phyloP scores from a whole-genome alignment of 2,329 filamentous ascomycete species.

The Keithomyces neogunnii region DNA sequence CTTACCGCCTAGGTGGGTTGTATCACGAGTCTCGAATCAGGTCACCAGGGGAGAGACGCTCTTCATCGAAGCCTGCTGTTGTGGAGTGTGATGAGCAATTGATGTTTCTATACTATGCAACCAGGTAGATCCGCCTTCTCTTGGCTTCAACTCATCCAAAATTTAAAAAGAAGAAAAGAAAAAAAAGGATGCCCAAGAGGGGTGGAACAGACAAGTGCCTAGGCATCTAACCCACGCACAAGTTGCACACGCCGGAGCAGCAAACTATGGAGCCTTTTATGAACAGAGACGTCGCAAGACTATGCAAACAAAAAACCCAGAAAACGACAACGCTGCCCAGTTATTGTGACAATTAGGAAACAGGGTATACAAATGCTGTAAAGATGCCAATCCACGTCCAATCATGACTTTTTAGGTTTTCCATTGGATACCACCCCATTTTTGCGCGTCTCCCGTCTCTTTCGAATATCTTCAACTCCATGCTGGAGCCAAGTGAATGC shows the following conservation, averaged over 20 bases:
- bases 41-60: too few relatives aligned
- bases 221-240: not conserved
- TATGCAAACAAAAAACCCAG: constrained; percentile 4
- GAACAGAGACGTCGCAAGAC: not conserved
- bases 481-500: constrained; percentile 11
- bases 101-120: too few relatives aligned
- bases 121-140: not conserved
- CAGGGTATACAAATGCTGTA: constrained; percentile 3
- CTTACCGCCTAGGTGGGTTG: not conserved
- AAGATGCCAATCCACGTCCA: constrained; percentile 9
- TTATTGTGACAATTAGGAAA: constrained; percentile 3
- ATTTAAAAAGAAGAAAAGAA: not conserved
- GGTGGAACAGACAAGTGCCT: too few relatives aligned
- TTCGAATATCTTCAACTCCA: constrained; percentile 6
- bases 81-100: too few relatives aligned
- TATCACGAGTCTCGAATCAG: not conserved
- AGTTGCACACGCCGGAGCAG: not conserved
- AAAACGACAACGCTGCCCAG: not conserved
- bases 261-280: not conserved
- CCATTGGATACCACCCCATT: constrained; percentile 9
- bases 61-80: too few relatives aligned
- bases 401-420: constrained; percentile 13
- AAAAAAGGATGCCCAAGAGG: not conserved
- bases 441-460: not conserved
- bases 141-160: not conserved